A percentile compares a stretch with the other conserved stretches of the same genome.
phyloP scores from a whole-genome alignment of 2,329 filamentous ascomycete genomes.

The Bipolaris bicolor region DNA sequence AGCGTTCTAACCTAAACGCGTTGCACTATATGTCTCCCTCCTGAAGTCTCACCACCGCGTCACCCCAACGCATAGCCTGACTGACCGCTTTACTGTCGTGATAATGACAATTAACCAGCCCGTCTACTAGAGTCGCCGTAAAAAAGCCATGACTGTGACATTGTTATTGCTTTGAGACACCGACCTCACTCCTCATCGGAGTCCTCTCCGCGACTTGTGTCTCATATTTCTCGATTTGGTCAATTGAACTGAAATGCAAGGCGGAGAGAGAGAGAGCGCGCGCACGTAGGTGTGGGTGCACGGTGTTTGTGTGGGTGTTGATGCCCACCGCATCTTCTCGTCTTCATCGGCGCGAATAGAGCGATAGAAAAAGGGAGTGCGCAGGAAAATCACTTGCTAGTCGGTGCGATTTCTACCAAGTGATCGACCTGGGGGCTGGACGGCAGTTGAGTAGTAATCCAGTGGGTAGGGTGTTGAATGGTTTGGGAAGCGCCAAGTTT shows the following conservation, averaged over 20 bases:
- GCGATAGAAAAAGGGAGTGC: background rate
- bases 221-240: background rate
- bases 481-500: constrained; percentile 1
- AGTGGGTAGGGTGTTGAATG: background rate
- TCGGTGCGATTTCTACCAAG: background rate
- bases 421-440: background rate
- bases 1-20: background rate
- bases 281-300: background rate
- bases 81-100: background rate
- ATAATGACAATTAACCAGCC: background rate
- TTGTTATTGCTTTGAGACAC: background rate
- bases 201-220: background rate
- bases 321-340: background rate
- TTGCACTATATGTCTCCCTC: background rate
- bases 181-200: background rate
- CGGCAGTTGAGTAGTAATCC: background rate
- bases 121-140: background rate
- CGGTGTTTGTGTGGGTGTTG: background rate
- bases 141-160: background rate
- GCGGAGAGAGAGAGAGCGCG: background rate
- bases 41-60: background rate
- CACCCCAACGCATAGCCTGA: background rate
- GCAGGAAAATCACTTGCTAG: background rate
- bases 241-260: background rate
- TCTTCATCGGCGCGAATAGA: constrained; percentile 1